A percentile compares a stretch with the other conserved stretches of the same genome.
Evolutionary conservation across 345 rosid species (phyloP).

Genomic region (Geranium rotundifolium): DNA sequence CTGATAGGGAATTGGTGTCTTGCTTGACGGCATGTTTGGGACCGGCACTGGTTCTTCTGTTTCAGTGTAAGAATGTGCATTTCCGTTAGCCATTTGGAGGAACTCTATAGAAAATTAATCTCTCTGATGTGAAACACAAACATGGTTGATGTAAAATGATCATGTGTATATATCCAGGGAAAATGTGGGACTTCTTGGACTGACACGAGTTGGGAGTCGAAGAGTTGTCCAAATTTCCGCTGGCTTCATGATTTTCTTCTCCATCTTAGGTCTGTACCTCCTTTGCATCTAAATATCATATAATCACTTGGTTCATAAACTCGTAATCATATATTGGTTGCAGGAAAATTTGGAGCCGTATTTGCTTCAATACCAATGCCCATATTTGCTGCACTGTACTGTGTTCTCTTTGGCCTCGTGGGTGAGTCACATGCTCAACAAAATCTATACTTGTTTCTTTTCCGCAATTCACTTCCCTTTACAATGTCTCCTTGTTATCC

Average conservation of each 20-base stretch:
- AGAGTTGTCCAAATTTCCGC: conserved; percentile 93
- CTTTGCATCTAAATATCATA: not conserved
- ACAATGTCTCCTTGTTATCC: not conserved
- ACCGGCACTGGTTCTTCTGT: conserved; percentile 90
- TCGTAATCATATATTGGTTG: not conserved
- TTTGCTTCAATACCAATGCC: conserved; percentile 96
- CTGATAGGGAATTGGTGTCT: conserved; percentile 75
- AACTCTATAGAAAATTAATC: not conserved
- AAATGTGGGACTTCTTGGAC: conserved; percentile 89
- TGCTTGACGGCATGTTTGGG: conserved; percentile 92
- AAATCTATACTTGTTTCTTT: not conserved
- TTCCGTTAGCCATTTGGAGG: not conserved
- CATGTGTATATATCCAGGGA: conserved; percentile 39
- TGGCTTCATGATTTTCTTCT: conserved; percentile 94
- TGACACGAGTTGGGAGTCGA: conserved; percentile 94
- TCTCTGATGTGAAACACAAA: not conserved
- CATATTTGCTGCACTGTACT: conserved; percentile 75
- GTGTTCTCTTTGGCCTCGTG: conserved; percentile 83
- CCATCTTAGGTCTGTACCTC: conserved; percentile 45
- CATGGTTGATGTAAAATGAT: conserved; percentile 1
- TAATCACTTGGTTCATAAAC: not conserved
- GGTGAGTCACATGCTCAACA: conserved; percentile 26
- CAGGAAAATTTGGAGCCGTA: conserved; percentile 97
- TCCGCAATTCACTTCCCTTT: not conserved
- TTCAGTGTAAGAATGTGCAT: conserved; percentile 51